Conservation (phyloP, 2,329 filamentous ascomycete species). For the Epichloe gansuensis region DNA sequence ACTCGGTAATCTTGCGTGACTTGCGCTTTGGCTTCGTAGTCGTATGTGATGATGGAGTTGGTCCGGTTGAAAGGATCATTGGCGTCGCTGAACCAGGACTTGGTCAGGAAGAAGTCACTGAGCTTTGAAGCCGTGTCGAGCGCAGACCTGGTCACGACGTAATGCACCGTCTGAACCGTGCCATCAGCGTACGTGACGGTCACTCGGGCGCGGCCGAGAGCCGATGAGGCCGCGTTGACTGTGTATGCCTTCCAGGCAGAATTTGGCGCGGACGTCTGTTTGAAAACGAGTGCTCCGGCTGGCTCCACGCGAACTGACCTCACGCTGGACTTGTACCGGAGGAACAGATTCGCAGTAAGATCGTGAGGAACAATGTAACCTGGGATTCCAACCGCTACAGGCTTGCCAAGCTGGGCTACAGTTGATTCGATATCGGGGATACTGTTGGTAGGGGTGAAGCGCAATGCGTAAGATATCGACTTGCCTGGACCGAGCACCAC, state of each 20-base stretch:
- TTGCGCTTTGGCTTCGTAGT: conserved; percentile 31
- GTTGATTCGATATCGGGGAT: conserved; percentile 35
- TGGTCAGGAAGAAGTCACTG: conserved; percentile 40
- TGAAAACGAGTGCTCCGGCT: conserved; percentile 23
- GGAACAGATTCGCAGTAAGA: conserved; percentile 30
- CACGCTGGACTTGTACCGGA: conserved; percentile 29
- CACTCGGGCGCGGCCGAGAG: conserved; percentile 38
- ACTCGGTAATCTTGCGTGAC: conserved; percentile 36
- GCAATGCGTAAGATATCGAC: conserved; percentile 34
- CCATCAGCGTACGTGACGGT: conserved; percentile 35
- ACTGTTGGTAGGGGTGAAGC: conserved; percentile 35
- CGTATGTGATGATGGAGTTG: conserved; percentile 45
- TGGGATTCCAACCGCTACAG: conserved; percentile 39
- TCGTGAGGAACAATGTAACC: conserved; percentile 42
- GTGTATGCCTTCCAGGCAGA: conserved; percentile 21
- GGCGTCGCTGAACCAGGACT: conserved; percentile 38
- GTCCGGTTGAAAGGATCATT: conserved; percentile 42
- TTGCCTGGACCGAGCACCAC: conserved; percentile 31
- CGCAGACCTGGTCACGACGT: conserved; percentile 38
- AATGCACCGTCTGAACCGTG: conserved; percentile 41
- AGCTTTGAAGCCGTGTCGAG: conserved; percentile 32
- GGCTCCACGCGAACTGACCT: conserved; percentile 27
- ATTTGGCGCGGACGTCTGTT: conserved; percentile 10
- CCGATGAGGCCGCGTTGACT: conserved; percentile 27
- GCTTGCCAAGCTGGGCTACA: conserved; percentile 29